Evolutionary conservation across 371 early-diverging fungal genomes (phyloP).

Genomic region (Mycotypha africana): DNA sequence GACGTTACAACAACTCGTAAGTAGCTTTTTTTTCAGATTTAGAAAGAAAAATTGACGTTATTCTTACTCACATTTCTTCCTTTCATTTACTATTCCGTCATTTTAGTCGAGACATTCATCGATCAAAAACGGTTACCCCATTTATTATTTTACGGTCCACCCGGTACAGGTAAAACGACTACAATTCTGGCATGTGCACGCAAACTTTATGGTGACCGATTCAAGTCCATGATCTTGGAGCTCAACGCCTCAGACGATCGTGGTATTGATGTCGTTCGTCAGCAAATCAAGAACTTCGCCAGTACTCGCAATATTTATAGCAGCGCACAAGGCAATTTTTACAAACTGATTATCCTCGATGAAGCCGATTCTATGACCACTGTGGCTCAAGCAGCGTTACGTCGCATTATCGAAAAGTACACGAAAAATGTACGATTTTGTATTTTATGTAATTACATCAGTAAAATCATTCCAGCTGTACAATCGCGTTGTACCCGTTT

Average conservation of each 20-base stretch:
- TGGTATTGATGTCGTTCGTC: slow-evolving; percentile 98
- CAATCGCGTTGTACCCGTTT: slow-evolving; percentile 98
- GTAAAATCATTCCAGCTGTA: slow-evolving; percentile 97
- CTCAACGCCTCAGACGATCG: slow-evolving; percentile 99
- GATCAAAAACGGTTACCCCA: slow-evolving; percentile 94
- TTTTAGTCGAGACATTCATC: slow-evolving; percentile 85
- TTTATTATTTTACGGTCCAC: slow-evolving; percentile 97
- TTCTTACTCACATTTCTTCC: no score
- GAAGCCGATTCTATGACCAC: slow-evolving; percentile 99
- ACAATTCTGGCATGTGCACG: slow-evolving; percentile 91
- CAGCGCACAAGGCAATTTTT: no score
- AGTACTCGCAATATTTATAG: slow-evolving; percentile 86
- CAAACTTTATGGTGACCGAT: slow-evolving; percentile 76
- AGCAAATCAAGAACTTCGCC: slow-evolving; percentile 98
- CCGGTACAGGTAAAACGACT: slow-evolving; percentile 98
- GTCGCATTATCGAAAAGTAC: slow-evolving; percentile 98
- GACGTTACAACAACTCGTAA: slow-evolving; percentile 88
- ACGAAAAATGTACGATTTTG: slow-evolving; percentile 97
- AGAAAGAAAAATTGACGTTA: background rate
- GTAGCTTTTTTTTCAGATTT: background rate
- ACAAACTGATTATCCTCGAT: slow-evolving; percentile 97
- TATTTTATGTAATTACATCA: slow-evolving; percentile 98
- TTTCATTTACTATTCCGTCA: no score
- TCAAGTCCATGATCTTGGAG: slow-evolving; percentile 87
- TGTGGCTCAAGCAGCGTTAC: slow-evolving; percentile 93